Percentiles rank a stretch among this genome's conserved stretches.
phyloP scores from a whole-genome alignment of 2,329 filamentous ascomycete genomes.

The Exophiala xenobiotica region DNA sequence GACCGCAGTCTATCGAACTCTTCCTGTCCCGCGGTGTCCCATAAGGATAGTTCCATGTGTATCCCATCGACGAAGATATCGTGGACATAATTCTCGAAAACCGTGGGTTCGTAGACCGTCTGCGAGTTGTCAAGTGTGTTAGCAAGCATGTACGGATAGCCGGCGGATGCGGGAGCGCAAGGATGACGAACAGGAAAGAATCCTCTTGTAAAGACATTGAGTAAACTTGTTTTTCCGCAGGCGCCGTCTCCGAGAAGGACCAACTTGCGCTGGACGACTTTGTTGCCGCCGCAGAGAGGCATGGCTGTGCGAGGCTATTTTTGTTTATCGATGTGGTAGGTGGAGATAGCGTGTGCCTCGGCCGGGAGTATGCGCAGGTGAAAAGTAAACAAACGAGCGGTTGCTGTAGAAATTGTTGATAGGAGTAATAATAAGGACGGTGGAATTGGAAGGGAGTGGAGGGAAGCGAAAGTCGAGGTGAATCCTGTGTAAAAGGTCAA shows the following conservation, averaged over 20 bases:
- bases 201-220: slow-evolving; percentile 92
- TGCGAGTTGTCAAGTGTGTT: slow-evolving; percentile 68
- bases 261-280: slow-evolving; percentile 93
- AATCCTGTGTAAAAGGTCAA: too few species aligned
- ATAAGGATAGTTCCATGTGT: slow-evolving; percentile 94
- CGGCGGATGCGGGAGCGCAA: neutral
- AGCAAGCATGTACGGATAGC: slow-evolving; percentile 61
- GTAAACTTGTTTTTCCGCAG: slow-evolving; percentile 75
- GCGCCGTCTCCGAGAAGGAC: slow-evolving; percentile 72
- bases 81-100: slow-evolving; percentile 91
- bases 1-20: slow-evolving; percentile 96
- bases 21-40: slow-evolving; percentile 98
- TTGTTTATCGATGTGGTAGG: neutral
- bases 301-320: slow-evolving; percentile 36
- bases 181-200: slow-evolving; percentile 74
- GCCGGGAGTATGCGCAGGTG: neutral
- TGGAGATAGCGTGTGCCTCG: neutral
- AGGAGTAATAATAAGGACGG: neutral
- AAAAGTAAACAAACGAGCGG: neutral
- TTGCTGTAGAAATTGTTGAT: neutral
- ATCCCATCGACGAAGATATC: slow-evolving; percentile 98
- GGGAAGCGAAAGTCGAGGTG: neutral
- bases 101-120: slow-evolving; percentile 32
- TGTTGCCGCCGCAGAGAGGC: slow-evolving; percentile 68
- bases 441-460: neutral